Evolutionary conservation across 495 filamentous ascomycete species (phyloP).

Genomic region (Lepraria neglecta): DNA sequence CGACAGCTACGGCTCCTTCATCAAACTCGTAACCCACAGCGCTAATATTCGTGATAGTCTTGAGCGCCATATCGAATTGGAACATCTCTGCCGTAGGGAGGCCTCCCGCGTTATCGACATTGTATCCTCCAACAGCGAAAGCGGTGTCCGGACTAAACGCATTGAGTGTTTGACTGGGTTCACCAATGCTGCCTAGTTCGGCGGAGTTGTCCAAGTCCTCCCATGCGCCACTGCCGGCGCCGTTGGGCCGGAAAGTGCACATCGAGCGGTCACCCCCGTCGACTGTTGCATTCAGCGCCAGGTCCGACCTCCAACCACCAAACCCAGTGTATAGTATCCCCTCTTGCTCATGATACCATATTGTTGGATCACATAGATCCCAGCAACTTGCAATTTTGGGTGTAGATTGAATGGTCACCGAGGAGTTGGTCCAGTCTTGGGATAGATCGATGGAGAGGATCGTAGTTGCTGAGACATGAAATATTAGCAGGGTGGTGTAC

Average conservation of each 20-base stretch:
- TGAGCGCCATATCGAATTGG: neutral
- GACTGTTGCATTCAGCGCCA: too few relatives aligned
- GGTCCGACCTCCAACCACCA: neutral
- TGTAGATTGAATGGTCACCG: neutral
- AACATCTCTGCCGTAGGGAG: neutral
- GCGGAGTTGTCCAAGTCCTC: too few relatives aligned
- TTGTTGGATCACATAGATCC: neutral
- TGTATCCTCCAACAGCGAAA: neutral
- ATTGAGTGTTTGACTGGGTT: neutral
- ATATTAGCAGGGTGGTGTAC: neutral
- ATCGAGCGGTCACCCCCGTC: neutral
- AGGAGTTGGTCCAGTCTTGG: neutral
- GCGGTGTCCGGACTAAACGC: neutral
- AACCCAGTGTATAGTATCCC: neutral
- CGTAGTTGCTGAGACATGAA: neutral
- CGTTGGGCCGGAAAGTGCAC: neutral
- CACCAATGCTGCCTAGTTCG: neutral
- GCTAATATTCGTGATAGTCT: neutral
- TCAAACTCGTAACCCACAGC: neutral
- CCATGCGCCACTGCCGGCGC: neutral
- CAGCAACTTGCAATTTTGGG: neutral
- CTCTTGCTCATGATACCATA: neutral
- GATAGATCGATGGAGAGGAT: neutral
- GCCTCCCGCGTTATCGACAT: neutral
- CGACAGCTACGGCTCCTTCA: neutral